Base-by-base conservation (phyloP, 345 rosid species). In the rapeseed (Brassica napus) region DNA sequence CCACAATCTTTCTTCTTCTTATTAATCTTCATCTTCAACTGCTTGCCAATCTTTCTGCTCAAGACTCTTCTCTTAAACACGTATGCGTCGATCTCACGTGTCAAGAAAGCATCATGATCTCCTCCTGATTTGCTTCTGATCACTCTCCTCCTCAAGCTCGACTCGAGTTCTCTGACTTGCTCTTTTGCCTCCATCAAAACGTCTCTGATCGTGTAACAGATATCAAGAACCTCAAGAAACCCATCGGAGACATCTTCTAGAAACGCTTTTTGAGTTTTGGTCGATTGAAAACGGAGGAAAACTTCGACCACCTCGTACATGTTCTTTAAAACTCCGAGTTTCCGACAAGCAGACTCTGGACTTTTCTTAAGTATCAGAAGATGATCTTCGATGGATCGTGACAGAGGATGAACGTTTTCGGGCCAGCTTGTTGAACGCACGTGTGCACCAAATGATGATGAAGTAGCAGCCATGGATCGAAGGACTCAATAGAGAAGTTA, bases 361-460 rank as follows among this genome's bases (percentile, higher is more conserved):
- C 71, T 74, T 34, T 67, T 58, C 65, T 69, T 82, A 52, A 85
- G 73, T 68, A 42, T 68, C 64, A 66, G 4, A 21, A 86, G 63
- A 68, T 83, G 82, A 57, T 77, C 75, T 71, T 79, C 78, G 18
- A 86, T 71, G 65, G 71, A 63, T 68, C n/a, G 67, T 65, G 78
- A 63, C 2, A 82, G 72, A 69, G 86, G 88, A 77, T 85, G 83
- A 73, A 67, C 31, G 26, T 47, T 75, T 10, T 84, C 66, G 1
- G 85, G 72, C 80, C 81, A 85, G 73, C 88, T 87, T 69, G 65
- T 68, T 3, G 87, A 84, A 47, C 85, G 86, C 70, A 79, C 76
- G 75, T 79, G 86, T 70, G 76, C 47, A 63, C 28, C 12, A 66
- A 28, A 59, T 18, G 68, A 63, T 47, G 61, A 72, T 34, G 77